Percentiles rank a stretch among this genome's conserved stretches.
Evolutionary conservation across 805 yeast species (phyloP).

Genomic region (Kodamaea jinghongensis): DNA sequence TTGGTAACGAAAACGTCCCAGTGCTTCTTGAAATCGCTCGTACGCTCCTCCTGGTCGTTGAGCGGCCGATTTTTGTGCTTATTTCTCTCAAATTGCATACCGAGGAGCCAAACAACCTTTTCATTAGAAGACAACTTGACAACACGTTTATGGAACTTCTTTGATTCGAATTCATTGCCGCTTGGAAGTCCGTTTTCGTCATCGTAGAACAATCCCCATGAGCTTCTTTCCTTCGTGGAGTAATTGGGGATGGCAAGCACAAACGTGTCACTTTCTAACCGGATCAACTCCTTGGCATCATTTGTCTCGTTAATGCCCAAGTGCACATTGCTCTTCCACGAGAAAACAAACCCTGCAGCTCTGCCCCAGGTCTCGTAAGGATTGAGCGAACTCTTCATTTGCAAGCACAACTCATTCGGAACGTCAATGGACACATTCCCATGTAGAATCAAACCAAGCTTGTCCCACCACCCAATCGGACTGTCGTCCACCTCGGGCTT

Average conservation of each 20-base stretch:
- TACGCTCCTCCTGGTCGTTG: slow-evolving; percentile 43
- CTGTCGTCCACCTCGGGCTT: slow-evolving; percentile 44
- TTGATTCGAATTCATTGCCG: slow-evolving; percentile 22
- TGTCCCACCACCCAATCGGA: slow-evolving; percentile 51
- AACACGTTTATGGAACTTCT: slow-evolving; percentile 37
- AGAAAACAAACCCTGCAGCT: slow-evolving; percentile 62
- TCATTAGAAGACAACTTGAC: slow-evolving; percentile 61
- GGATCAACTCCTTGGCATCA: slow-evolving; percentile 48
- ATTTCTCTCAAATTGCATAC: slow-evolving; percentile 70
- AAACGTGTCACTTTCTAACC: slow-evolving; percentile 55
- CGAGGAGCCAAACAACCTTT: slow-evolving; percentile 73
- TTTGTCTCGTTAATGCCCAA: slow-evolving; percentile 51
- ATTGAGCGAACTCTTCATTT: slow-evolving; percentile 57
- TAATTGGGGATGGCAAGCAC: slow-evolving; percentile 56
- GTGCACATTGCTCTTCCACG: slow-evolving; percentile 57
- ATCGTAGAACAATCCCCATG: slow-evolving; percentile 39
- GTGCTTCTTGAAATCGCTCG: slow-evolving; percentile 54
- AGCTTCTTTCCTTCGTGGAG: slow-evolving; percentile 29
- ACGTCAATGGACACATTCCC: slow-evolving; percentile 51
- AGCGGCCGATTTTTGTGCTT: slow-evolving; percentile 23
- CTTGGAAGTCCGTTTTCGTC: slow-evolving; percentile 16
- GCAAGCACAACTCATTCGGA: slow-evolving; percentile 53
- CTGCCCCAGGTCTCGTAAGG: slow-evolving; percentile 59
- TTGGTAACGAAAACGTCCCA: slow-evolving; percentile 59
- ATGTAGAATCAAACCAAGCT: slow-evolving; percentile 52